Evolutionary conservation across 306 rosid species (phyloP).

Genomic region (Casuarina cunninghamiana): DNA sequence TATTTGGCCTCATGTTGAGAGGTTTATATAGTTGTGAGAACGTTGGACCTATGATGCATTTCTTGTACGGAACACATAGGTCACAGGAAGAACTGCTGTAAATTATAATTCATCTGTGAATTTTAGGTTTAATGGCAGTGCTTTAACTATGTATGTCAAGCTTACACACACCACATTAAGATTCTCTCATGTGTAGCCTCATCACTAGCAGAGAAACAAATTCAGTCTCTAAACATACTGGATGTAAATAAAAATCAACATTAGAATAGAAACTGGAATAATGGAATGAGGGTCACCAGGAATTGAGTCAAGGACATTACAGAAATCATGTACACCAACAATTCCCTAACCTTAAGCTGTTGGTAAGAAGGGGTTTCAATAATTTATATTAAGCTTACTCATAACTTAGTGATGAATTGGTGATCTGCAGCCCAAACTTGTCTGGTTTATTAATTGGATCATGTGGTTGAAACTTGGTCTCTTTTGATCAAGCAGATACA

Average conservation of each 20-base stretch:
- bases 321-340: neutral
- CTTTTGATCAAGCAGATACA: neutral
- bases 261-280: neutral
- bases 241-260: neutral
- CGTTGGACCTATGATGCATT: conserved; percentile 6
- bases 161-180: neutral
- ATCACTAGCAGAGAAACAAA: neutral
- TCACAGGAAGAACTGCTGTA: neutral
- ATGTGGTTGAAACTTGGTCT: neutral
- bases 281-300: neutral
- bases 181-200: neutral
- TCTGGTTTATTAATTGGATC: neutral
- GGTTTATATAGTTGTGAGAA: neutral
- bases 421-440: neutral
- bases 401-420: neutral
- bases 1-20: neutral
- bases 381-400: neutral
- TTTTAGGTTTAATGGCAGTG: neutral
- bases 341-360: neutral
- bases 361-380: neutral
- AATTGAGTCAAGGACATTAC: neutral
- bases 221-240: neutral
- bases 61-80: neutral
- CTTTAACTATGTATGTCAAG: neutral
- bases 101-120: neutral